Evolutionary conservation across 1,284 basidiomycete genomes (phyloP), one percentile per base, ranked within the genome.

Genomic region (Volvariella volvacea): DNA sequence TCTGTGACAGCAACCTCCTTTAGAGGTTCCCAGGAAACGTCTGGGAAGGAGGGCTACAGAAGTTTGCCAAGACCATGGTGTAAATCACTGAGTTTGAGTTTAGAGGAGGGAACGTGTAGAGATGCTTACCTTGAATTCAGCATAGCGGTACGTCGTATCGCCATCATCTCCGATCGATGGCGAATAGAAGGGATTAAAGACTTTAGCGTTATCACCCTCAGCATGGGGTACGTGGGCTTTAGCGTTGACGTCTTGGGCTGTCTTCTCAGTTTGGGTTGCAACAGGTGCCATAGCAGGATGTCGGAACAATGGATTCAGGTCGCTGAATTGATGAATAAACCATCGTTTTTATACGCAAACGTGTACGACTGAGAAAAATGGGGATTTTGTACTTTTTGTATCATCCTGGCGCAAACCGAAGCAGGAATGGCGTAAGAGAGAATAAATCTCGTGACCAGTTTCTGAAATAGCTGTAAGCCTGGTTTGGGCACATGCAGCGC

Each of bases 111-210:
- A 42, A 44, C 9, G 6, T n/a, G 34, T 36, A 36, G 34, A 36
- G 6, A n/a, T n/a, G 46, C 61, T 49, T 48, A 80, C 83, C 70
- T 81, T 84, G 62, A 76, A 83, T 32, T 78, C 64, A 19, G 75
- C 70, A 52, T 69, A 76, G 54, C 74, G 56, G 61, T 88, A 87
- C 25, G 52, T 56, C 16, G 72, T 65, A 48, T 80, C 71, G 0
- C 59, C 69, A 38, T 76, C 70, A 42, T 76, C 73, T 2, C 61
- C 71, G 15, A 65, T 64, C 20, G 70, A 65, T 39, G 82, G 82
- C 2, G 79, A 82, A 52, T 84, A 83, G 61, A 85, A 84, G 0
- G 80, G 77, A 54, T 84, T 84, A 62, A 78, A 66, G 33, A 71
- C 51, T 41, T 61, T 59, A 16, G 48, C 50, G 19, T 51, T 50